Base-by-base conservation (phyloP, 768 basidiomycete species). In the Mycena vulgaris region DNA sequence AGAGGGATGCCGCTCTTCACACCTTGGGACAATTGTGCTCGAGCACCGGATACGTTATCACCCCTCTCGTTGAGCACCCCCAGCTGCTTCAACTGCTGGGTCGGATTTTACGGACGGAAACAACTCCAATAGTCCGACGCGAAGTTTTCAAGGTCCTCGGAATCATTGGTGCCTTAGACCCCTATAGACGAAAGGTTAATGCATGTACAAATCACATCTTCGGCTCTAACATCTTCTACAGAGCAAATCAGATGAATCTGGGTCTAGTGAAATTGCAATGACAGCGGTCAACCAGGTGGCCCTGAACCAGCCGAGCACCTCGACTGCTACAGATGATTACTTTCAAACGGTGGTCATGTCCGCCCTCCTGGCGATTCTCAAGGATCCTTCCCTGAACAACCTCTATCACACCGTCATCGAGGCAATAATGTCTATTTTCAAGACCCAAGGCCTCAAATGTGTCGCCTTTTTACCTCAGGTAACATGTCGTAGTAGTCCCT, bases 401-500 rank as follows among this genome's bases (percentile, higher is more conserved):
- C 92, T 95, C 75, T 96, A 98, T 75, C 93, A 98, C 76, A 93
- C 92, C 27, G 97, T 97, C 53, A 96, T 99, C 65, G 96, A 99
- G 78, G 96, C 96, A 1, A 93, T 99, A 74, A 98, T 99, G 95
- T 93, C 95, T 52, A 99, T 99, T 69, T 99, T 99, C 88, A 96
- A 97, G 81, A 98, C 96, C 0, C 97, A 99, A 77, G 96, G 97
- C 17, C 83, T 99, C 77, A 96, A 97, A 86, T 98, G 96, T 79
- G 96, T 97, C 23, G 90, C 94, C 2, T 99, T 98, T 82, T 82
- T 99, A 28, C 95, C 97, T 49, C 96, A 98, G 86, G 95, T 96
- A 77, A 69, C 56, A 65, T 40, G 16, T 42, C 31, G 53, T 19
- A 25, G 27, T 28, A 23, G 23, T 42, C 13, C 35, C 9, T 27